Conservation (phyloP, 192 early-diverging fungal species). For the Entomortierella beljakovae region DNA sequence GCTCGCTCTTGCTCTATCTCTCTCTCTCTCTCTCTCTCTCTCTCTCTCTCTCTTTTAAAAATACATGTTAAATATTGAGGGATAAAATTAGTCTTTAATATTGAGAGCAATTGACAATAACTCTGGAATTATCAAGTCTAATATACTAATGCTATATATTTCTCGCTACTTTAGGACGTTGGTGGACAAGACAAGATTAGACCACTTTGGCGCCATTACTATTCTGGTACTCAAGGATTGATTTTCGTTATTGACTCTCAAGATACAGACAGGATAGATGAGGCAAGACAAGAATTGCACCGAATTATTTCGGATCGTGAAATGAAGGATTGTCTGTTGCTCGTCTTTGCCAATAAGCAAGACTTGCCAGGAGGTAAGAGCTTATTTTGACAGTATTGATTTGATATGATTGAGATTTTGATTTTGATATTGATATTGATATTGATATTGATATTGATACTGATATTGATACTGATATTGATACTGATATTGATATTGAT, state of each 20-base stretch:
- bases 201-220: conserved; percentile 89
- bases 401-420: background rate
- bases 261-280: conserved; percentile 88
- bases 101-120: conserved; percentile 4
- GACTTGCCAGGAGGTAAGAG: conserved; percentile 69
- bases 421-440: background rate
- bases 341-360: conserved; percentile 90
- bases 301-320: conserved; percentile 85
- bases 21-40: background rate
- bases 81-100: too few species aligned
- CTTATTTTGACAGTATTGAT: background rate
- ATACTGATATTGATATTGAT: background rate
- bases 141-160: background rate
- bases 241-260: conserved; percentile 92
- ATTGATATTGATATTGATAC: background rate
- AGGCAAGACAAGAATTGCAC: conserved; percentile 86
- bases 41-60: conserved; percentile 1
- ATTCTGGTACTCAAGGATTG: conserved; percentile 84
- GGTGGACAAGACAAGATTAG: conserved; percentile 95
- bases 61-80: too few species aligned
- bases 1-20: too few species aligned
- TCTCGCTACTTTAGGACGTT: conserved; percentile 68
- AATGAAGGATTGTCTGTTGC: conserved; percentile 85
- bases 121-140: conserved; percentile 5
- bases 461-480: background rate